Evolutionary conservation across 163 green algal species (phyloP).

Genomic region (Botryococcus braunii): DNA sequence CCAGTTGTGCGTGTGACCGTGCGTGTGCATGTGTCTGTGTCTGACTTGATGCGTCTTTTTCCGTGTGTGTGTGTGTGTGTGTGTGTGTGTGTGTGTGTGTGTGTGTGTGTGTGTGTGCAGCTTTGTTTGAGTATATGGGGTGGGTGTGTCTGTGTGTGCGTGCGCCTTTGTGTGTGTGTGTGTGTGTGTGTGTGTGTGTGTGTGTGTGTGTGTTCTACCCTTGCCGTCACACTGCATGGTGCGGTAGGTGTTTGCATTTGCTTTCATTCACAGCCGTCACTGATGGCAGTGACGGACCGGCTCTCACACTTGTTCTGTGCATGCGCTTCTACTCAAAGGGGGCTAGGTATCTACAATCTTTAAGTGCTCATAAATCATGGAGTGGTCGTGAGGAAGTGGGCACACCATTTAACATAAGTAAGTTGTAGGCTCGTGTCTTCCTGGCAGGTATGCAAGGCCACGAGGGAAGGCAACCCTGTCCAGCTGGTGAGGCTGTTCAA

Average conservation of each 20-base stretch:
- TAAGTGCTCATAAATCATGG: not conserved
- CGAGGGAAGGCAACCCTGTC: constrained; percentile 19
- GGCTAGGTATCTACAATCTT: not conserved
- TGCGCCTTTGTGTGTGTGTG: too few relatives aligned
- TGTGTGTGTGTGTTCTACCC: too few relatives aligned
- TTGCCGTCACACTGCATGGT: too few relatives aligned
- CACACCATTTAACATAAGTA: not conserved
- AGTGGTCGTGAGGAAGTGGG: not conserved
- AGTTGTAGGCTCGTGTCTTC: not conserved
- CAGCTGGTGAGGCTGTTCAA: constrained; percentile 43
- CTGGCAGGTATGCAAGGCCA: constrained; percentile 18
- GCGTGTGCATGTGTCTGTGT: too few relatives aligned
- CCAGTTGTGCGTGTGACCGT: not conserved
- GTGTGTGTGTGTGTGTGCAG: too few relatives aligned
- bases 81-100: too few relatives aligned
- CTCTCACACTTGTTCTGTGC: not conserved
- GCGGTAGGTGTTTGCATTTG: too few relatives aligned
- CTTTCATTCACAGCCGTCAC: not conserved
- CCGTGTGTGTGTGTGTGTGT: too few relatives aligned
- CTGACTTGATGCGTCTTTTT: too few relatives aligned
- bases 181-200: too few relatives aligned
- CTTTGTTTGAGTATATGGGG: too few relatives aligned
- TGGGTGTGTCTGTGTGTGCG: too few relatives aligned
- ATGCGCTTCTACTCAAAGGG: not conserved
- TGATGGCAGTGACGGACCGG: not conserved